Conservation (phyloP, 2,329 filamentous ascomycete genomes). For the Penicillium sclerotiorum region DNA sequence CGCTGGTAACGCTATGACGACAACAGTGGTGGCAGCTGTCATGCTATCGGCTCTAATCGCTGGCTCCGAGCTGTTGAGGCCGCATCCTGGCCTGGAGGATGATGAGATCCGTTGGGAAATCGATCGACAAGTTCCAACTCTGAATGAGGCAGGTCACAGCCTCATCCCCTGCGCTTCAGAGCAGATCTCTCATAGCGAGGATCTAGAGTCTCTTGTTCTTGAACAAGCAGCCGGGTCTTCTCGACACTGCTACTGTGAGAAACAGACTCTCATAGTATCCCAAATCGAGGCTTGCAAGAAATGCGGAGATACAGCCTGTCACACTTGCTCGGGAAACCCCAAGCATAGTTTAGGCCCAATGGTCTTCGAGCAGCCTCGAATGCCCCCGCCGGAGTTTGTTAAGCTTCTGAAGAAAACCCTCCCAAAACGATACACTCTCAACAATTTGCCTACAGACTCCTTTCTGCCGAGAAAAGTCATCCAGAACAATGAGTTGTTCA, state of each 20-base stretch:
- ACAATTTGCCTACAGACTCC: too few relatives aligned
- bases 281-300: too few relatives aligned
- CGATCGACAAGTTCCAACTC: too few relatives aligned
- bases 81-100: neutral
- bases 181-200: neutral
- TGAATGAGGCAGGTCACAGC: too few relatives aligned
- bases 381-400: slow-evolving; percentile 49
- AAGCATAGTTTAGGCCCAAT: slow-evolving; percentile 47
- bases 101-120: too few relatives aligned
- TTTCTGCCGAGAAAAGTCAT: too few relatives aligned
- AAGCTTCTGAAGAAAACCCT: slow-evolving; percentile 44
- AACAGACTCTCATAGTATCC: slow-evolving; percentile 44
- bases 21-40: slow-evolving; percentile 68
- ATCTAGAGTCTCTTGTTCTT: neutral
- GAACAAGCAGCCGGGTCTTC: slow-evolving; percentile 15
- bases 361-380: slow-evolving; percentile 30
- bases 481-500: too few relatives aligned
- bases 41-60: slow-evolving; percentile 62
- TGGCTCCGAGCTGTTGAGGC: slow-evolving; percentile 32
- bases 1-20: slow-evolving; percentile 79
- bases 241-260: slow-evolving; percentile 62
- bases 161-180: too few relatives aligned
- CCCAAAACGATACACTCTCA: too few relatives aligned
- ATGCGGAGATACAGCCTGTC: slow-evolving; percentile 60
- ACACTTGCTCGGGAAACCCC: slow-evolving; percentile 58